These are phyloP conservation scores for Cyclocybe cylindracea DNA, from an alignment of 768 basidiomycete species.

Conservation along the genomic window DNA sequence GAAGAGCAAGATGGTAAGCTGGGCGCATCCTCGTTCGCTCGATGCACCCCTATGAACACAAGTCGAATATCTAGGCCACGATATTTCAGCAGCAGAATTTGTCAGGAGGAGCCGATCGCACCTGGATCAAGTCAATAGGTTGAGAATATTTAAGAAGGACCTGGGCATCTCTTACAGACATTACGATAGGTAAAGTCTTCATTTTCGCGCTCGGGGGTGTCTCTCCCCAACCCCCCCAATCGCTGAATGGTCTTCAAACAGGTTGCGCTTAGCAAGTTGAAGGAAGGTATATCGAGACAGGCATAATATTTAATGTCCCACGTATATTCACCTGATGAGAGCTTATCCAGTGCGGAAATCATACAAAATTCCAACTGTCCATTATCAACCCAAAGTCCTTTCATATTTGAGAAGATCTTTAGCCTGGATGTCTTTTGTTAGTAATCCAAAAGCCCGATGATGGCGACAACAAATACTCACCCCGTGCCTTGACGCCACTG, in stretches of 20 bases:
- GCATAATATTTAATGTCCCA: neutral
- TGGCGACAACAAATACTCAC: slow-evolving; percentile 43
- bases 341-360: neutral
- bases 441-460: neutral
- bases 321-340: neutral
- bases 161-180: slow-evolving; percentile 50
- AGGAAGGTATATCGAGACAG: slow-evolving; percentile 36
- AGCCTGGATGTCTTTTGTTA: slow-evolving; percentile 45
- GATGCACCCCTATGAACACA: slow-evolving; percentile 1
- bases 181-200: slow-evolving; percentile 65
- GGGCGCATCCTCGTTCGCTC: neutral
- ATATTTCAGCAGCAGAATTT: slow-evolving; percentile 87
- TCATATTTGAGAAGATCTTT: slow-evolving; percentile 74
- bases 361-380: neutral
- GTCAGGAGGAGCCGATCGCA: slow-evolving; percentile 75
- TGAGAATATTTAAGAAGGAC: slow-evolving; percentile 65
- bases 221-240: neutral
- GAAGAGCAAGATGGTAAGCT: slow-evolving; percentile 86
- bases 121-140: slow-evolving; percentile 63
- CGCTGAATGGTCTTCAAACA: slow-evolving; percentile 12
- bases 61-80: slow-evolving; percentile 56
- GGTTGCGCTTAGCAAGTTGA: slow-evolving; percentile 40
- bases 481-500: slow-evolving; percentile 71
- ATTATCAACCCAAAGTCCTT: slow-evolving; percentile 52
- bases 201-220: neutral